These are phyloP conservation scores for Penicillium samsonianum DNA, from an alignment of 495 filamentous ascomycete species.

Conservation along the genomic window DNA sequence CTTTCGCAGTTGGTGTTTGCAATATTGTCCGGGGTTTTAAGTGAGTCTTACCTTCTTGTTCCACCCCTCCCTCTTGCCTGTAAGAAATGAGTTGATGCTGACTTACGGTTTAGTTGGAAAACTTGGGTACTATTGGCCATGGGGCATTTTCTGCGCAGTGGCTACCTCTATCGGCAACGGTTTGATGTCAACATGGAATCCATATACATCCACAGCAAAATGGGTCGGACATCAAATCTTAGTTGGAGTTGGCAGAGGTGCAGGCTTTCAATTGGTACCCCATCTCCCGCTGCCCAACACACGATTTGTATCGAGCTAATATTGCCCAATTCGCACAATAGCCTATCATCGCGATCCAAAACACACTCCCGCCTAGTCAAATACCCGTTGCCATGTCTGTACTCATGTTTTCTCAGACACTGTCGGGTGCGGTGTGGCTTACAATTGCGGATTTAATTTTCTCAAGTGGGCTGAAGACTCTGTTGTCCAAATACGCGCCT, in stretches of 20 bases:
- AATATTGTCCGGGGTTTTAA: conserved; percentile 44
- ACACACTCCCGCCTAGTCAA: conserved; percentile 42
- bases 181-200: conserved; percentile 50
- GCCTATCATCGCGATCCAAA: conserved; percentile 57
- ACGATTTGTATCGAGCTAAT: not conserved
- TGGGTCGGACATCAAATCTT: conserved; percentile 62
- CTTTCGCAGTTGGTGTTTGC: conserved; percentile 50
- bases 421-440: conserved; percentile 52
- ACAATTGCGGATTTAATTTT: conserved; percentile 52
- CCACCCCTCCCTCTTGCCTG: not conserved
- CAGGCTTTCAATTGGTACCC: conserved; percentile 46
- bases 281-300: not conserved
- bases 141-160: conserved; percentile 32
- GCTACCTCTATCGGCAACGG: conserved; percentile 46
- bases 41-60: conserved; percentile 25
- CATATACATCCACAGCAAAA: conserved; percentile 41
- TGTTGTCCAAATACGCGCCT: conserved; percentile 39
- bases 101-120: conserved; percentile 30
- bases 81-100: not conserved
- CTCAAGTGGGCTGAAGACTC: conserved; percentile 42
- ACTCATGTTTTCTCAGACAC: conserved; percentile 52
- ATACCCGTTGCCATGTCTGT: conserved; percentile 53
- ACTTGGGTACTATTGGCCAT: conserved; percentile 55
- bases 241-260: conserved; percentile 52
- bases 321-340: conserved; percentile 14